Evolutionary conservation across 306 rosid genomes (phyloP), one percentile per base, ranked within the genome.

Genomic region (Urtica urens): DNA sequence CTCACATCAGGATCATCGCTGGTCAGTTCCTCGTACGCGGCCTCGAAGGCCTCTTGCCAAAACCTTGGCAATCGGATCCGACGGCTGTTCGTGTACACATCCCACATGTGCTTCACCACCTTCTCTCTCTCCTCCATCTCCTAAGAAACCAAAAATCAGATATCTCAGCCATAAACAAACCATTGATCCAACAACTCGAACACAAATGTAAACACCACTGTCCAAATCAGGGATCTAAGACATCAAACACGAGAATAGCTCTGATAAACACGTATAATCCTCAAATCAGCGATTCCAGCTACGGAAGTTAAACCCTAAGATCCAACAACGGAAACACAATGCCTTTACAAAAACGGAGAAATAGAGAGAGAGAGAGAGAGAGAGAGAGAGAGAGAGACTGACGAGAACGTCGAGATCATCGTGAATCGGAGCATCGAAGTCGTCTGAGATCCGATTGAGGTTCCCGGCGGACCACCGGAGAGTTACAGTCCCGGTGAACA

Each of bases 101-200:
- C 92, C 96, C 99, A 92, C 99, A 92, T 92, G 69, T 92, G 99
- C 49, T 75, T 72, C 74, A 85, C 99, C 68, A 79, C 84, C 62
- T 79, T 92, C 83, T 92, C 99, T 67, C 99, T 82, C 84, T 86
- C 96, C 72, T 92, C 96, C 99, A 92, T 85, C 67, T 85, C 99
- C 99, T 92, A 21, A 31, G 28, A 38, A 18, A 18, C n/a, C 15
- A 28, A 31, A 49, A 34, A 39, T 17, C 30, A 20, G 31, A 48
- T 35, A 29, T 27, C 50, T 23, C 30, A 53, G 45, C n/a, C n/a
- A n/a, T n/a, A 3, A 16, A 40, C 2, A 31, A 34, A 12, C 30
- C 46, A 45, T 55, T 69, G 66, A 72, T 72, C 70, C 57, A 60
- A 42, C 50, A 6, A 52, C 17, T 8, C 49, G 19, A 17, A 57